Evolutionary conservation across 2,329 filamentous ascomycete species (phyloP).

Genomic region (Sclerotinia trifoliorum): DNA sequence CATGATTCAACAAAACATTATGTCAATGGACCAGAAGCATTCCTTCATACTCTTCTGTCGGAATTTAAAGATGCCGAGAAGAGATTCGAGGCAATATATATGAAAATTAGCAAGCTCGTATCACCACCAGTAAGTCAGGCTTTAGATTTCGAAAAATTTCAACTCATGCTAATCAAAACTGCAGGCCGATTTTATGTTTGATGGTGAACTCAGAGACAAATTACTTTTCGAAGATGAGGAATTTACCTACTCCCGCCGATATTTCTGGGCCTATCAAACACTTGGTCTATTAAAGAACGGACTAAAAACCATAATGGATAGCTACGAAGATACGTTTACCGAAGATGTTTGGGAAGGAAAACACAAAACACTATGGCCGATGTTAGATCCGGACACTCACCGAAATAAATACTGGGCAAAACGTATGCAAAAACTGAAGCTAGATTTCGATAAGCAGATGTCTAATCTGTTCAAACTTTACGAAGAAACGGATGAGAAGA

Average conservation of each 20-base stretch:
- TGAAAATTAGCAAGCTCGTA: conserved; percentile 56
- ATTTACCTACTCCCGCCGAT: conserved; percentile 55
- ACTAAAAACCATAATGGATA: conserved; percentile 57
- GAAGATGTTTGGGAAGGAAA: conserved; percentile 58
- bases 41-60: conserved; percentile 55
- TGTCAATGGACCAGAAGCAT: conserved; percentile 60
- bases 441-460: conserved; percentile 48
- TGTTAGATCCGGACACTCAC: conserved; percentile 47
- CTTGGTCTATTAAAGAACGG: conserved; percentile 59
- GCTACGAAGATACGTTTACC: conserved; percentile 57
- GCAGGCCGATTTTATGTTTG: conserved; percentile 57
- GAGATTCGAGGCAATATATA: conserved; percentile 56
- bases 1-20: conserved; percentile 56
- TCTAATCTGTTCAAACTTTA: conserved; percentile 39
- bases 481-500: conserved; percentile 47
- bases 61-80: conserved; percentile 62
- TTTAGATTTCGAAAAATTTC: not conserved
- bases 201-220: conserved; percentile 53
- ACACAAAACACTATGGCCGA: conserved; percentile 56
- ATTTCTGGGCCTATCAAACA: conserved; percentile 63
- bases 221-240: conserved; percentile 60
- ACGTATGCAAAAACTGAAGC: conserved; percentile 47
- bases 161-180: not conserved
- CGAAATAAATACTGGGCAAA: conserved; percentile 49
- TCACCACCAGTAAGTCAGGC: conserved; percentile 50